Evolutionary conservation across 495 filamentous ascomycete genomes (phyloP), one percentile per base, ranked within the genome.

Genomic region (Ascodesmis nigricans): DNA sequence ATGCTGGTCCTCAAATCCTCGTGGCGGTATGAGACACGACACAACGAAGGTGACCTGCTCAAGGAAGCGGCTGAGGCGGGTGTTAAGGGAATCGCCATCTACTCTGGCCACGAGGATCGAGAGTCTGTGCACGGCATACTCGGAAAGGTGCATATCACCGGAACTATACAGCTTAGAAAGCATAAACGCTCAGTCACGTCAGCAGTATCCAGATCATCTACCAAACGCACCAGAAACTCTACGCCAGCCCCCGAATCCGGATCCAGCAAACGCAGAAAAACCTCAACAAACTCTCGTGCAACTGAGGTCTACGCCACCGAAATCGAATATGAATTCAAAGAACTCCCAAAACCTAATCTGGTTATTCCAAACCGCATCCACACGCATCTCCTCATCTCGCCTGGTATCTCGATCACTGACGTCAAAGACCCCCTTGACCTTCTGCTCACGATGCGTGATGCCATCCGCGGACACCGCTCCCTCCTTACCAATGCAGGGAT

Each of bases 391-490:
- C 15, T 40, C 5, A 29, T 36, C 20, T 18, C 5, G 7, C 24
- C 15, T 7, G 38, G 38, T 22, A 21, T 21, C 7, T 9, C 28
- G 28, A 15, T 30, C 31, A 33, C 17, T 7, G 17, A 3, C 24
- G 29, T 20, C 19, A 0, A 7, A 3, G 20, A 7, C 1, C 4
- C 23, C 3, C 21, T 14, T 2, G 18, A 35, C 13, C 16, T 40
- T 11, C 38, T 36, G 1, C n/a, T 5, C 10, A 14, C n/a, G 2
- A 14, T 36, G 7, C 38, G 20, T 20, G 33, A 36, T 10, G 23
- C 38, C 4, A 23, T 36, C 4, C 4, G 20, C 16, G 38, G 38
- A 2, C 38, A 40, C 18, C 14, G 16, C 14, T 40, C 38, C 2
- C 38, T 36, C 3, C 13, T 21, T n/a, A 21, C 17, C 3, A n/a